phyloP scores from a whole-genome alignment of 2,329 filamentous ascomycete species.

The Emergomyces pasteurianus region DNA sequence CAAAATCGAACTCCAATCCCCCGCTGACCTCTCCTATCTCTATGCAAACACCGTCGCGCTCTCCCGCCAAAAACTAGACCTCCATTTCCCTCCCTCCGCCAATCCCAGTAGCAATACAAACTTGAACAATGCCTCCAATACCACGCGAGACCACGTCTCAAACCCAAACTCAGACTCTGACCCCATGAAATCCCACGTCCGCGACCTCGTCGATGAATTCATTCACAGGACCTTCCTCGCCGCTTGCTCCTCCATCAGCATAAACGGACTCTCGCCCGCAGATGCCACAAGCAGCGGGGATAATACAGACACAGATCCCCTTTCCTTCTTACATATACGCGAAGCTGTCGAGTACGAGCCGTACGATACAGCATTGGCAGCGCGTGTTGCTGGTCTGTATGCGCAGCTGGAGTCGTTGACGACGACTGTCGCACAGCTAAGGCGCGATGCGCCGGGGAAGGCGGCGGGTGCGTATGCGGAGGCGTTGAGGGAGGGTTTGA shows the following conservation, averaged over 20 bases:
- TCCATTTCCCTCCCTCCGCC: constrained; percentile 35
- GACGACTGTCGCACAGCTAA: constrained; percentile 34
- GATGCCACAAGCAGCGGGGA: not conserved
- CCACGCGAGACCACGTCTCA: constrained; percentile 14
- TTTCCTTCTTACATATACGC: constrained; percentile 21
- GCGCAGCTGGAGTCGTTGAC: constrained; percentile 37
- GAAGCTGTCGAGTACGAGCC: constrained; percentile 37
- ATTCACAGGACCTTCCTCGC: constrained; percentile 33
- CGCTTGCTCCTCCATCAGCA: constrained; percentile 33
- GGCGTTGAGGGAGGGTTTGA: constrained; percentile 22
- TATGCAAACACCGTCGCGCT: constrained; percentile 33
- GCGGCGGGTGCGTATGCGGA: constrained; percentile 31
- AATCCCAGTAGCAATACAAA: constrained; percentile 12
- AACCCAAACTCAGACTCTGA: not conserved
- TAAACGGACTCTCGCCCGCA: constrained; percentile 31
- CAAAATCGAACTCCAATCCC: constrained; percentile 40
- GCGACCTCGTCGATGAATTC: constrained; percentile 22
- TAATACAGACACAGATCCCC: not conserved
- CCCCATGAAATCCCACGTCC: not conserved
- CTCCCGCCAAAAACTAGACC: constrained; percentile 37
- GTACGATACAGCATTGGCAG: constrained; percentile 33
- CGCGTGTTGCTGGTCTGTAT: constrained; percentile 33
- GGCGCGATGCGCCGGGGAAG: constrained; percentile 32
- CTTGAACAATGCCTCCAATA: constrained; percentile 26
- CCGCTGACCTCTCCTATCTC: constrained; percentile 38